phyloP scores from a whole-genome alignment of 805 yeast species.

The Lipomyces sp. region DNA sequence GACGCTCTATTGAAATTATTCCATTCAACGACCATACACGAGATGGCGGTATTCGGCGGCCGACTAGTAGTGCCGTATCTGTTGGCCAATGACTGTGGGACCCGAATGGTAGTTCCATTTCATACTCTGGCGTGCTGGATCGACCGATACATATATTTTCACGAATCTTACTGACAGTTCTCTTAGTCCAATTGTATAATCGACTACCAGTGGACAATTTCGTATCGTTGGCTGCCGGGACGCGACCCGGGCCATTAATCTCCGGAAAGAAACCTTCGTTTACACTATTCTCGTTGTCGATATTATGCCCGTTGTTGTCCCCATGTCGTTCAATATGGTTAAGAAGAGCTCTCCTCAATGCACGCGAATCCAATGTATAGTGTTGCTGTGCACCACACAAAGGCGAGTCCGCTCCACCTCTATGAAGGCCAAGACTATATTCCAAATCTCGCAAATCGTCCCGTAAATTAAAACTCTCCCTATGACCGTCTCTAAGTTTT shows the following conservation, averaged over 20 bases:
- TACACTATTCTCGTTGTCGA: background rate
- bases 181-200: background rate
- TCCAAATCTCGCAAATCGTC: conserved; percentile 5
- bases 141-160: background rate
- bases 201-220: background rate
- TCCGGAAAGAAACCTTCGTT: background rate
- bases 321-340: background rate
- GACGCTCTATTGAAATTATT: background rate
- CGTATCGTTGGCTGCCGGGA: background rate
- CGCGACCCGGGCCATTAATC: background rate
- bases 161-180: background rate
- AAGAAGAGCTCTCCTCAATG: background rate
- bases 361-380: background rate
- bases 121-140: background rate
- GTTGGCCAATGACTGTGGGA: background rate
- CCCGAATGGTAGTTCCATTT: background rate
- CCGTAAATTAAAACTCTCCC: background rate
- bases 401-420: conserved; percentile 3
- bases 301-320: conserved; percentile 1
- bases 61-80: background rate
- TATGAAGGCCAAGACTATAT: background rate
- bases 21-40: background rate
- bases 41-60: background rate
- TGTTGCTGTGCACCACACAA: background rate
- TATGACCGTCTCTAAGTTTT: background rate